Evolutionary conservation across 2,329 filamentous ascomycete genomes (phyloP), one percentile per base, ranked within the genome.

Genomic region (Didymella exigua): DNA sequence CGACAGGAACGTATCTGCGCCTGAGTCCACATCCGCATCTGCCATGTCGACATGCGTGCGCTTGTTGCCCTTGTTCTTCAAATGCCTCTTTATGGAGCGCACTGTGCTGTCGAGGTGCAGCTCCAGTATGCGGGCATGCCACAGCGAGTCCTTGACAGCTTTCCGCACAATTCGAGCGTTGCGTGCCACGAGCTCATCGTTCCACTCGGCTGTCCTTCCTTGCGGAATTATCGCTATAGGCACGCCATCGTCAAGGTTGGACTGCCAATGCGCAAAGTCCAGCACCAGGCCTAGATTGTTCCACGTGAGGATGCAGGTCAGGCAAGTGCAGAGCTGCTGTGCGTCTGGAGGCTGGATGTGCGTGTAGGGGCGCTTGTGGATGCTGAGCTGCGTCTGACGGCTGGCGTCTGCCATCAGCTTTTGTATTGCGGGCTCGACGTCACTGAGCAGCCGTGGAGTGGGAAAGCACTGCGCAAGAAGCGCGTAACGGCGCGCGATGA

Each of bases 191-290:
- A 86, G 74, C 6, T 71, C 48, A 16, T 61, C 54, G 60, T 86
- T 85, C 84, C 83, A 86, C 16, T 73, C 65, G 0, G 81, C 79
- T 5, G 64, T 51, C 6, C 70, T 72, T 0, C 83, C 83, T 1
- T 82, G 75, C 0, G 77, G 72, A 24, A 86, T 78, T 30, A 79
- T 78, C 0, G 81, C 81, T 1, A 86, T 80, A 0, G 83, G 82
- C 14, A 80, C 75, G 1, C 82, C 78, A 0, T 65, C 60, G 52
- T 86, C 80, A 7, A 86, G 76, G 37, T 82, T 65, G 1, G 62
- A 38, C 62, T 86, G 84, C 80, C 83, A 86, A 62, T 82, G 75
- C 0, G 81, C 78, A 61, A 86, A 82, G 61, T 87, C 84, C 10
- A 86, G 76, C 11, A 79, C 71, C 0, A 85, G 62, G 54, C 78